Base-by-base conservation (phyloP, 1,139 yeast genomes). In the Candida anutae region DNA sequence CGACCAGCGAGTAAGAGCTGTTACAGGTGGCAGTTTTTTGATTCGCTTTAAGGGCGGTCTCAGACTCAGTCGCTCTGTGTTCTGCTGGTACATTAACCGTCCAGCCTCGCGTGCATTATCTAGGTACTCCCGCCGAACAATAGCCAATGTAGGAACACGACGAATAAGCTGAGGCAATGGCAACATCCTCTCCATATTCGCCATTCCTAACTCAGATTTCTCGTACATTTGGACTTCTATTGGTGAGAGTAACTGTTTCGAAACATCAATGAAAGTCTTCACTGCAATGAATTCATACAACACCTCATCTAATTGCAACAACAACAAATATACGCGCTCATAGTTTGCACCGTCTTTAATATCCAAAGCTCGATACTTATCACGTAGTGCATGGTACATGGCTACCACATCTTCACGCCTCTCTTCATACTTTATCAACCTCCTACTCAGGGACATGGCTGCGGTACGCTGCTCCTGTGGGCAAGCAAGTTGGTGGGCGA, bases 81-180 rank as follows among this genome's bases (percentile, higher is more conserved):
- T n/a, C n/a, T n/a, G 10, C 19, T 17, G 28, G 13, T 27, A 13
- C 15, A 30, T 28, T 5, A 58, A 36, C 28, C 45, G 47, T 3
- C 58, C 61, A 2, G 55, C 62, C 32, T 55, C 60, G 14, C 38
- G 34, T 5, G 62, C 60, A 34, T 48, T 57, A 25, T 56, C 61
- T 24, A 36, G 39, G 16, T 53, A 39, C 24, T 52, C 51, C 12
- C 60, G 43, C 28, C 63, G 43, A 10, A 53, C 34, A 12, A 52
- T 50, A 5, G 55, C 46, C 23, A 58, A 37, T 12, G 34, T 42
- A 2, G 48, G 53, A n/a, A 42, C 42, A 16, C 31, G 40, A 5
- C 40, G 36, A 12, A 43, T 34, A 15, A 58, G 35, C 10, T 45
- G 45, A 2, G 47, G 41, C 5, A 53, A 30, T n/a, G 52, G 54